phyloP scores from a whole-genome alignment of 2,329 filamentous ascomycete species.

The Cladophialophora carrionii region DNA sequence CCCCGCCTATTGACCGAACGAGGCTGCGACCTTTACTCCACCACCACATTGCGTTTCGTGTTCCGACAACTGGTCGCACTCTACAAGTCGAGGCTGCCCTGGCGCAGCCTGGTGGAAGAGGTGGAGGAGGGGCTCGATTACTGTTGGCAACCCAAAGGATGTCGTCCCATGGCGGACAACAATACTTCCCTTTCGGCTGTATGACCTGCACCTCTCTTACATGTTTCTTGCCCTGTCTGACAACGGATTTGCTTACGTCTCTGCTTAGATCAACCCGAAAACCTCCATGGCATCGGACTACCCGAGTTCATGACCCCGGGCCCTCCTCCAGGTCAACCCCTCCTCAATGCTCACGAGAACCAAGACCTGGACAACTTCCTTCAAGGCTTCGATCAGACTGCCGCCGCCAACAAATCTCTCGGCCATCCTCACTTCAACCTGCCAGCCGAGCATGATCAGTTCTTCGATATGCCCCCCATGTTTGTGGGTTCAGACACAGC shows the following conservation, averaged over 20 bases:
- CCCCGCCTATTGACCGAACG: slow-evolving; percentile 1
- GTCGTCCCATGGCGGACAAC: slow-evolving; percentile 39
- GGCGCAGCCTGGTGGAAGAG: slow-evolving; percentile 28
- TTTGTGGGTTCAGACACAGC: slow-evolving; percentile 37
- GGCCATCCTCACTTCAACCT: slow-evolving; percentile 28
- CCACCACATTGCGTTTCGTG: not conserved
- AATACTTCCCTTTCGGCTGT: slow-evolving; percentile 39
- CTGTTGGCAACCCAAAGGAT: slow-evolving; percentile 39
- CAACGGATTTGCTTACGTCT: slow-evolving; percentile 24
- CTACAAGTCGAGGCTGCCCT: slow-evolving; percentile 22
- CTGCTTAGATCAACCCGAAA: slow-evolving; percentile 34
- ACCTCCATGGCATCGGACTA: slow-evolving; percentile 37
- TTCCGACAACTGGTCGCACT: slow-evolving; percentile 11
- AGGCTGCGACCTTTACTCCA: not conserved
- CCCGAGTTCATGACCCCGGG: slow-evolving; percentile 36
- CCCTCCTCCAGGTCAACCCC: slow-evolving; percentile 35
- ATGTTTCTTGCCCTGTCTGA: not conserved
- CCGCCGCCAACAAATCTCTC: slow-evolving; percentile 23
- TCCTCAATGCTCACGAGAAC: slow-evolving; percentile 37
- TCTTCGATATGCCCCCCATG: slow-evolving; percentile 35
- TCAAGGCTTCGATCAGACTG: slow-evolving; percentile 36
- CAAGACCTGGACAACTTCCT: slow-evolving; percentile 37
- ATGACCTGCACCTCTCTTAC: slow-evolving; percentile 21
- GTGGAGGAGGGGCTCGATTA: slow-evolving; percentile 22
- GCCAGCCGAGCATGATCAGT: slow-evolving; percentile 28